phyloP scores from a whole-genome alignment of 805 yeast species.

The Saccharomycopsis amapae region DNA sequence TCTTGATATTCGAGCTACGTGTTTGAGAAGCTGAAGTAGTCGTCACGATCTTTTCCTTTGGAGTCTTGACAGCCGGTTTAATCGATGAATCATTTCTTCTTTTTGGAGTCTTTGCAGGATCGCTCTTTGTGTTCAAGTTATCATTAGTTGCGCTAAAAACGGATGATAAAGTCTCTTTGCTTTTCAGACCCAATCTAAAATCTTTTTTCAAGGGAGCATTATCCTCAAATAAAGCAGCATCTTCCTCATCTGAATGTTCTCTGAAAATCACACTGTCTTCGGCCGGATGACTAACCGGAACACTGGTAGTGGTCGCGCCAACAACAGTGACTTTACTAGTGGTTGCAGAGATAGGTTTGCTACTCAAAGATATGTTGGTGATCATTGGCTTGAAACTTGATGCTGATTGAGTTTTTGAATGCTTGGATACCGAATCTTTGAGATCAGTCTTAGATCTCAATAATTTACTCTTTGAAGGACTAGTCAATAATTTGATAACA shows the following conservation, averaged over 20 bases:
- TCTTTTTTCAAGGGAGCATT: background rate
- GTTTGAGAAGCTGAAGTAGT: background rate
- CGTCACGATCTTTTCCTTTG: background rate
- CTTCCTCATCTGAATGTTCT: background rate
- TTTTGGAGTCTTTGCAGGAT: background rate
- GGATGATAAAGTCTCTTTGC: constrained; percentile 15
- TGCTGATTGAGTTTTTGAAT: background rate
- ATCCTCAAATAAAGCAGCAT: too few relatives aligned
- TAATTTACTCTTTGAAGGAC: constrained; percentile 18
- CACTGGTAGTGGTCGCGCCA: background rate
- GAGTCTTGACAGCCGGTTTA: background rate
- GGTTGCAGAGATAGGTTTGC: background rate
- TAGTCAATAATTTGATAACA: constrained; percentile 16
- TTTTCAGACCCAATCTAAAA: background rate
- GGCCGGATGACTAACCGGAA: background rate
- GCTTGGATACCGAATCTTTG: background rate
- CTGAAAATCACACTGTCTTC: background rate
- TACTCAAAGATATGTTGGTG: background rate
- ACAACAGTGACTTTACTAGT: constrained; percentile 1
- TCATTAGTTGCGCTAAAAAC: constrained; percentile 4
- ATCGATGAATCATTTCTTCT: background rate
- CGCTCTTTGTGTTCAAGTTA: background rate
- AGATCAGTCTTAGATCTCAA: constrained; percentile 2
- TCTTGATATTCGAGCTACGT: background rate
- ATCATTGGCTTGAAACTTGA: background rate